Conservation (phyloP, 2,329 filamentous ascomycete genomes). For the Aspergillus piperis region DNA sequence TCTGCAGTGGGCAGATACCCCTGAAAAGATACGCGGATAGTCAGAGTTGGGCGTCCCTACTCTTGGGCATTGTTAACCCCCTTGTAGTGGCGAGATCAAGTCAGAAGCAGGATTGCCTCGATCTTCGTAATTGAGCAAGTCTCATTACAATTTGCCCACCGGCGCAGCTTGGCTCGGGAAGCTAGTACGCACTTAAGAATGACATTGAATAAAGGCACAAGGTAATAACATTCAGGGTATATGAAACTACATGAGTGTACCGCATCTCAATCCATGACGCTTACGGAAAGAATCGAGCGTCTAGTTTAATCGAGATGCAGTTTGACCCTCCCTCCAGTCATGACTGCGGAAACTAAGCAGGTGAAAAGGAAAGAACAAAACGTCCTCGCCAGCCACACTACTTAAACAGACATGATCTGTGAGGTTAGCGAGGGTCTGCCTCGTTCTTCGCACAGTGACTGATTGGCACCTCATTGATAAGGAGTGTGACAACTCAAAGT, state of each 20-base stretch:
- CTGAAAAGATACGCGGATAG: no score
- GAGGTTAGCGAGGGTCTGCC: slow-evolving; percentile 38
- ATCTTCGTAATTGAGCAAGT: no score
- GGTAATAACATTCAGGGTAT: not conserved
- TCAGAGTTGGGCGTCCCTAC: no score
- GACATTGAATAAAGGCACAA: no score
- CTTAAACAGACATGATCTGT: slow-evolving; percentile 30
- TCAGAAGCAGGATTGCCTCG: no score
- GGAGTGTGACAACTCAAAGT: slow-evolving; percentile 94
- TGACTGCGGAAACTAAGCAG: slow-evolving; percentile 27
- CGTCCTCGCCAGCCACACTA: slow-evolving; percentile 26
- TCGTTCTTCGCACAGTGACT: slow-evolving; percentile 92
- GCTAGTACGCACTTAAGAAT: no score
- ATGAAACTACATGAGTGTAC: not conserved
- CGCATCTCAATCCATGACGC: slow-evolving; percentile 6
- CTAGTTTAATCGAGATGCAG: slow-evolving; percentile 30
- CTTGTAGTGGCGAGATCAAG: no score
- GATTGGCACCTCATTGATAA: slow-evolving; percentile 83
- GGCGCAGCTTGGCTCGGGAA: no score
- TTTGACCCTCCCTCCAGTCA: slow-evolving; percentile 33
- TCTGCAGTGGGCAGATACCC: no score
- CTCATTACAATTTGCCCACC: no score
- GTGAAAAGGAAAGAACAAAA: slow-evolving; percentile 34
- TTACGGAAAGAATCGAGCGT: slow-evolving; percentile 30
- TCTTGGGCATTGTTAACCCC: no score